Base-by-base conservation (phyloP, 73 alveolate species). In the Paramecium sonneborni region DNA sequence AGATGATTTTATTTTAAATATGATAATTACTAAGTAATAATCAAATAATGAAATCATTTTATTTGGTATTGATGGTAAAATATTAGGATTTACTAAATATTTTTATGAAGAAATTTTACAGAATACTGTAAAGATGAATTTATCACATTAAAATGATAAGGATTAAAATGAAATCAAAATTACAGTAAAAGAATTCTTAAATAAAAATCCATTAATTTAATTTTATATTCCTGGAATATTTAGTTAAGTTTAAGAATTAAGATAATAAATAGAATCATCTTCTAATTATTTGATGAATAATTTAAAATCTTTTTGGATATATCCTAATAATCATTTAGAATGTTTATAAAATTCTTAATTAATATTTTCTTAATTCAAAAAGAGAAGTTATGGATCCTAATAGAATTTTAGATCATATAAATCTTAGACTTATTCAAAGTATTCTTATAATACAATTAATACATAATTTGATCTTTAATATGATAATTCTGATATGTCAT, bases 21-120 rank as follows among this genome's bases (percentile, higher is more conserved):
- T 74, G 58, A 38, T 74, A 1, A 3, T 74, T 4, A 74, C 67
- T 18, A 74, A 74, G 6, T 28, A 74, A 35, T 32, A 35, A 32
- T 21, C 39, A 4, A 35, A 74, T 35, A 12, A 32, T 38, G 87
- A 74, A 21, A 74, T 21, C 5, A 74, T 74, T 15, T 35, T 74
- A 8, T 74, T 74, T 74, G 87, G 87, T 3, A 18, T 74, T 1
- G 87, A 74, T 35, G 87, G 87, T 35, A 74, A 20, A 21, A 34
- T 74, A 5, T 38, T 74, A 32, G 87, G 87, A 74, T 30, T 74
- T 18, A 35, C 87, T 5, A 43, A 74, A 74, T n/a, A 35, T 7
- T 32, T 35, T 74, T 74, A 35, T 74, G 46, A 74, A 5, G 87
- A 52, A 18, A 23, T 9, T 4, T 52, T 52, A 52, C 6, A 2